A percentile compares a stretch with the other conserved stretches of the same genome.
Evolutionary conservation across 495 filamentous ascomycete species (phyloP).

Genomic region (Darksidea phi): DNA sequence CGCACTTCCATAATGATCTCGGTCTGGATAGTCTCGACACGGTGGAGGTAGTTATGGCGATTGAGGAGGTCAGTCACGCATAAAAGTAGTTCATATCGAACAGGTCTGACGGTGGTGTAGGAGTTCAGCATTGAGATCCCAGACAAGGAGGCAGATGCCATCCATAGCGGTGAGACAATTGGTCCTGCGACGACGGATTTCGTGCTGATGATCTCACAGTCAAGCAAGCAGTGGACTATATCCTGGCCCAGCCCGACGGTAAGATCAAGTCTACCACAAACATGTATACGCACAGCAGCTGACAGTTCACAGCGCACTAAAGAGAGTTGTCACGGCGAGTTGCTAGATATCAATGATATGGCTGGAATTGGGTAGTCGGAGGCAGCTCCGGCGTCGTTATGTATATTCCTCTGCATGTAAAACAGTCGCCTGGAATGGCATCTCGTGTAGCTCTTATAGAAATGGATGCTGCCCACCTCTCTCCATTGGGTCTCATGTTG

Average conservation of each 20-base stretch:
- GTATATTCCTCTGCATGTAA: conserved; percentile 36
- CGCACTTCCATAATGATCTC: conserved; percentile 95
- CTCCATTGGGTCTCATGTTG: neutral
- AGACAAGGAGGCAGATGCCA: conserved; percentile 95
- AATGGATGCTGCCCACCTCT: conserved; percentile 2
- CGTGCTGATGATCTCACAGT: conserved; percentile 57
- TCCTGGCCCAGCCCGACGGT: conserved; percentile 90
- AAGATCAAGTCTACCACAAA: conserved; percentile 20
- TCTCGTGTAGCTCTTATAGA: conserved; percentile 23
- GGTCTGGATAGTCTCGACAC: conserved; percentile 96
- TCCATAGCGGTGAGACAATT: conserved; percentile 84
- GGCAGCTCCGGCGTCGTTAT: conserved; percentile 25
- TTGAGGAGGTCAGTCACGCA: conserved; percentile 79
- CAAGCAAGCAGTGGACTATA: conserved; percentile 93
- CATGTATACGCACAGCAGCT: conserved; percentile 15
- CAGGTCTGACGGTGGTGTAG: conserved; percentile 52
- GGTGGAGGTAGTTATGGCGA: conserved; percentile 99
- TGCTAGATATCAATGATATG: conserved; percentile 14
- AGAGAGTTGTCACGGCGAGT: neutral
- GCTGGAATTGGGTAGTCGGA: conserved; percentile 24
- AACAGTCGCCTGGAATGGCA: conserved; percentile 24
- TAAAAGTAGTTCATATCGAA: neutral
- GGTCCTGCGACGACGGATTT: neutral
- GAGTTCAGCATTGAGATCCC: conserved; percentile 99
- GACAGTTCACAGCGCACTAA: conserved; percentile 40